Evolutionary conservation across 805 yeast genomes (phyloP), one percentile per base, ranked within the genome.

Genomic region (Candida incommunis): DNA sequence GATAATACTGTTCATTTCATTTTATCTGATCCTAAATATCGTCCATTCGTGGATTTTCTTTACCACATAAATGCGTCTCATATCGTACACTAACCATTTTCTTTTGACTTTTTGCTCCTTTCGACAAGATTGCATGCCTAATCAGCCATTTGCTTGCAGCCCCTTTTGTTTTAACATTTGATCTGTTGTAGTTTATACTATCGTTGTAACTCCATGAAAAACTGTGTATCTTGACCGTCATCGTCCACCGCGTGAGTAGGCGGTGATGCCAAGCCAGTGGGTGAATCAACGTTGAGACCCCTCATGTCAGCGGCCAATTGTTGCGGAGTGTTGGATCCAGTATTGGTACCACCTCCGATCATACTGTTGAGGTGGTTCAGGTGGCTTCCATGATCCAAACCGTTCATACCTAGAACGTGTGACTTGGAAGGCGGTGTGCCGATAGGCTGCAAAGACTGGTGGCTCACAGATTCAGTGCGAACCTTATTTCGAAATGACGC

Each of bases 151-250:
- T n/a, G n/a, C n/a, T n/a, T n/a, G n/a, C n/a, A n/a, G n/a, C n/a
- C n/a, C n/a, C n/a, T n/a, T n/a, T n/a, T n/a, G n/a, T n/a, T n/a
- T n/a, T n/a, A n/a, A n/a, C n/a, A n/a, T n/a, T n/a, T n/a, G n/a
- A n/a, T n/a, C n/a, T n/a, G n/a, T n/a, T n/a, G n/a, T n/a, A n/a
- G n/a, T 25, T 25, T 25, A 7, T 25, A n/a, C 7, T 18, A 21
- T n/a, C 26, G 31, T 41, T 35, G 43, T 26, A 42, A 45, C 22
- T 45, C 47, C 47, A 45, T 45, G 37, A 41, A 41, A 26, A 45
- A 45, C 27, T 45, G 47, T 9, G 47, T 45, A 21, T 45, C 37
- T 25, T 25, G 27, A 18, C 13, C 45, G 16, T 45, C 47, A 31
- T 45, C 47, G 47, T 42, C 40, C 23, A 16, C 23, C 26, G 35